Conservation (phyloP, 805 yeast genomes). For the Nakazawaea sp. region DNA sequence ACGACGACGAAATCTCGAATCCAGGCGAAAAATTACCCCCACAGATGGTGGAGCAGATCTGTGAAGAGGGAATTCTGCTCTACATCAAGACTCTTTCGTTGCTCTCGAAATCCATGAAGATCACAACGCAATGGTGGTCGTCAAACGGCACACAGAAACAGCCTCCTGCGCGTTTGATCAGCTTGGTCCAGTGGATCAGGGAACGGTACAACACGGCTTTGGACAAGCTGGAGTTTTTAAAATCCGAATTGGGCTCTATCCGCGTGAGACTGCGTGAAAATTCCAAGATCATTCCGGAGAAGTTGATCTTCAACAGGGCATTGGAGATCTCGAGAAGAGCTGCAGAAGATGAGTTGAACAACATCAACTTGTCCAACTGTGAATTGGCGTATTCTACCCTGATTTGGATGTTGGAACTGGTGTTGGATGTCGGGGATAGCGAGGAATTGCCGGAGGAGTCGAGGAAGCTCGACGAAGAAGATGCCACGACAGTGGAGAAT, state of each 20-base stretch:
- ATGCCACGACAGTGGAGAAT: slow-evolving; percentile 66
- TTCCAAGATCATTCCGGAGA: slow-evolving; percentile 58
- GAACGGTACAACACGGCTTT: slow-evolving; percentile 83
- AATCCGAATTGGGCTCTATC: slow-evolving; percentile 47
- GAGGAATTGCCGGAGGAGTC: slow-evolving; percentile 17
- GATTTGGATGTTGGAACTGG: slow-evolving; percentile 91
- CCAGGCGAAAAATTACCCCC: slow-evolving; percentile 46
- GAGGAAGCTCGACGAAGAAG: slow-evolving; percentile 60
- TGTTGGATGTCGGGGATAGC: slow-evolving; percentile 45
- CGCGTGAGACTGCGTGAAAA: slow-evolving; percentile 23
- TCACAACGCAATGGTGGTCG: slow-evolving; percentile 90
- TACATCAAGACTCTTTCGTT: slow-evolving; percentile 80
- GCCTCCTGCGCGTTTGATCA: slow-evolving; percentile 44
- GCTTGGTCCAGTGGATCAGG: slow-evolving; percentile 86
- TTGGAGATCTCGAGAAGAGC: slow-evolving; percentile 89
- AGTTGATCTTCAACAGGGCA: slow-evolving; percentile 86
- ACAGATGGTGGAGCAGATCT: slow-evolving; percentile 46
- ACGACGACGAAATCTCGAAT: slow-evolving; percentile 18
- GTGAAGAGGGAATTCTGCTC: slow-evolving; percentile 82
- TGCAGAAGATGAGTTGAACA: slow-evolving; percentile 78
- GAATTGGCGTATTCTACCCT: slow-evolving; percentile 88
- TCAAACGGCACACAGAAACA: slow-evolving; percentile 27
- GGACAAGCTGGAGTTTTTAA: slow-evolving; percentile 80
- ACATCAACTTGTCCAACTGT: slow-evolving; percentile 68
- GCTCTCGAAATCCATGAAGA: slow-evolving; percentile 78